Percentiles rank a stretch among this genome's conserved stretches.
Evolutionary conservation across 2,329 filamentous ascomycete species (phyloP).

Genomic region (Trichoderma sp.): DNA sequence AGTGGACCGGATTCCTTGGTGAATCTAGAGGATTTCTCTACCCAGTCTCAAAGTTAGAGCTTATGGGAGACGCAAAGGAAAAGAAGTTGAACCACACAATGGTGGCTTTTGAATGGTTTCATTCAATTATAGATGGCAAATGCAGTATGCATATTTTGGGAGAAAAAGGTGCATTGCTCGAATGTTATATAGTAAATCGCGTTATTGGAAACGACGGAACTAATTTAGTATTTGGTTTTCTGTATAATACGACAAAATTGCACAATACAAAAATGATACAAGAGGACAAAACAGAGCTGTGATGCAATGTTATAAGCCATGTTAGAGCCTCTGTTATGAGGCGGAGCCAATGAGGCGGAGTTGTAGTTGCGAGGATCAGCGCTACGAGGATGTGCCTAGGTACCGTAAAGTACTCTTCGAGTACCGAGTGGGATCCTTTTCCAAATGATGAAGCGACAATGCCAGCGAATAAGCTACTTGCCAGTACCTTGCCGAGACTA

Average conservation of each 20-base stretch:
- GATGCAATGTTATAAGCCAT: background rate
- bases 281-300: background rate
- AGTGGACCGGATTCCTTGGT: background rate
- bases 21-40: background rate
- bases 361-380: background rate
- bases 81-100: background rate
- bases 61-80: background rate
- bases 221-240: background rate
- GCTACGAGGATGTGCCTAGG: too few species aligned
- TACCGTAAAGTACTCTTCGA: background rate
- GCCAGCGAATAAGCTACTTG: background rate
- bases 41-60: background rate
- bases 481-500: background rate
- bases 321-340: background rate
- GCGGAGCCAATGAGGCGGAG: slow-evolving; percentile 7
- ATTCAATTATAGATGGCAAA: background rate
- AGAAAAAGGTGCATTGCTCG: background rate
- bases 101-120: background rate
- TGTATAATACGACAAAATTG: background rate
- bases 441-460: background rate
- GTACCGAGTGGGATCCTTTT: background rate
- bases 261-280: background rate
- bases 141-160: background rate
- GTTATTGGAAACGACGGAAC: background rate
- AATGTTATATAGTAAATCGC: background rate